Evolutionary conservation across 139 green algal genomes (phyloP).

Genomic region (Coelastrella sp.): DNA sequence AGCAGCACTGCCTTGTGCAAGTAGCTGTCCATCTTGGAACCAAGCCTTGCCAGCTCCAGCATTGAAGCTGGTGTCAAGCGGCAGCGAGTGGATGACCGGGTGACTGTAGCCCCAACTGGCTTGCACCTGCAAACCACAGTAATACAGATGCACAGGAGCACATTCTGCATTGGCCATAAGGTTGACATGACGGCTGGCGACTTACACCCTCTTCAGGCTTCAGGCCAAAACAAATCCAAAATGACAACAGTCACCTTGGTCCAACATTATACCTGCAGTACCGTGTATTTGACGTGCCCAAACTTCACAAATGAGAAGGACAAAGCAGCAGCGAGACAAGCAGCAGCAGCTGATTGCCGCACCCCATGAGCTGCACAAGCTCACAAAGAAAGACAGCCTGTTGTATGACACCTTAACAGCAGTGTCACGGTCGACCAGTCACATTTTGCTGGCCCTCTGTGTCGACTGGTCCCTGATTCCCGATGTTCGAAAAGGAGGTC

Average conservation of each 20-base stretch:
- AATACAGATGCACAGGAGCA: not conserved
- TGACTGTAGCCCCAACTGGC: constrained; percentile 22
- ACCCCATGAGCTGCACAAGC: not conserved
- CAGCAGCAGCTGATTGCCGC: constrained; percentile 32
- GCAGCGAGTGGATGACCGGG: constrained; percentile 45
- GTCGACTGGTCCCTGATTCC: not conserved
- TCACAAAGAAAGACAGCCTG: too few relatives aligned
- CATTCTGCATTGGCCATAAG: too few relatives aligned
- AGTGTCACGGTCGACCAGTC: too few relatives aligned
- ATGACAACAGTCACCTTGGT: constrained; percentile 6
- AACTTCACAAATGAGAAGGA: constrained; percentile 70
- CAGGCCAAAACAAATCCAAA: too few relatives aligned
- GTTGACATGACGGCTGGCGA: too few relatives aligned
- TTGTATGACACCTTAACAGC: too few relatives aligned
- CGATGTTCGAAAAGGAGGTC: not conserved
- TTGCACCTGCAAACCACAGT: constrained; percentile 27
- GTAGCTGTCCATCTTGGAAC: constrained; percentile 46
- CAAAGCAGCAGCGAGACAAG: constrained; percentile 54
- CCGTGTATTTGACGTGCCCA: constrained; percentile 40
- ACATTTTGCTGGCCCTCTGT: not conserved
- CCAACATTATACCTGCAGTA: constrained; percentile 55
- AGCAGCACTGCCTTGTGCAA: not conserved
- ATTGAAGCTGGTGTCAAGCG: constrained; percentile 65
- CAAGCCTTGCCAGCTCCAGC: constrained; percentile 45
- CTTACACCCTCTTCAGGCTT: too few relatives aligned